Conservation (phyloP, 371 early-diverging fungal genomes). For the Lichtheimia ornata region DNA sequence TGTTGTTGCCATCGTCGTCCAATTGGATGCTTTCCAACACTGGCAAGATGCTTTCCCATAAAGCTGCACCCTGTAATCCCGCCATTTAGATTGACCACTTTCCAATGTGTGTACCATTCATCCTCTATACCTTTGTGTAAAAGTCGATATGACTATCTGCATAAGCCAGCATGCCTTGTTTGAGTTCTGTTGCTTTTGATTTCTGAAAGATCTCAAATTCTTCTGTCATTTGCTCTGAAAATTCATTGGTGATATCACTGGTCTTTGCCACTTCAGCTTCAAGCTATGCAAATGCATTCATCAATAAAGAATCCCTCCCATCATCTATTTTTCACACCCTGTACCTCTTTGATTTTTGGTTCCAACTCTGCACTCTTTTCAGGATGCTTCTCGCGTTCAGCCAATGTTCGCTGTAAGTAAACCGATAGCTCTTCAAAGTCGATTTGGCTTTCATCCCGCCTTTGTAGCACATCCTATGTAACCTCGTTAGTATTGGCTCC, state of each 20-base stretch:
- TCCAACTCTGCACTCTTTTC: constrained; percentile 6
- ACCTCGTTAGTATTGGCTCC: neutral
- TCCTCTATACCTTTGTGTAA: constrained; percentile 36
- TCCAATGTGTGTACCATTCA: neutral
- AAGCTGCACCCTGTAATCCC: constrained; percentile 8
- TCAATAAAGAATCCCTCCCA: neutral
- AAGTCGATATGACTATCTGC: constrained; percentile 80
- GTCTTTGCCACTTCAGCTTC: constrained; percentile 75
- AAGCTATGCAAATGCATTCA: constrained; percentile 51
- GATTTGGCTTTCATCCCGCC: constrained; percentile 91
- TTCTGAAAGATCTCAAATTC: constrained; percentile 83
- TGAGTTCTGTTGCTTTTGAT: constrained; percentile 78
- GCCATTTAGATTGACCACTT: neutral
- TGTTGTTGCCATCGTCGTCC: constrained; percentile 3
- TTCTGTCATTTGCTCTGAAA: constrained; percentile 74
- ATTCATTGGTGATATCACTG: constrained; percentile 66
- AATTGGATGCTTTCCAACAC: constrained; percentile 14
- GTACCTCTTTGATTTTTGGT: constrained; percentile 7
- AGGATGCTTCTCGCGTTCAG: constrained; percentile 37
- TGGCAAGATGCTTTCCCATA: constrained; percentile 21
- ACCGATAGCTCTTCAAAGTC: constrained; percentile 86
- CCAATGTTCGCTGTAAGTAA: constrained; percentile 66
- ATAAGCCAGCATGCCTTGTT: constrained; percentile 72
- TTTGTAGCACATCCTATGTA: constrained; percentile 68
- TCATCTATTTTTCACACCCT: neutral